These are phyloP conservation scores for Diatrype stigma DNA, from an alignment of 2,329 filamentous ascomycete species.

Conservation along the genomic window DNA sequence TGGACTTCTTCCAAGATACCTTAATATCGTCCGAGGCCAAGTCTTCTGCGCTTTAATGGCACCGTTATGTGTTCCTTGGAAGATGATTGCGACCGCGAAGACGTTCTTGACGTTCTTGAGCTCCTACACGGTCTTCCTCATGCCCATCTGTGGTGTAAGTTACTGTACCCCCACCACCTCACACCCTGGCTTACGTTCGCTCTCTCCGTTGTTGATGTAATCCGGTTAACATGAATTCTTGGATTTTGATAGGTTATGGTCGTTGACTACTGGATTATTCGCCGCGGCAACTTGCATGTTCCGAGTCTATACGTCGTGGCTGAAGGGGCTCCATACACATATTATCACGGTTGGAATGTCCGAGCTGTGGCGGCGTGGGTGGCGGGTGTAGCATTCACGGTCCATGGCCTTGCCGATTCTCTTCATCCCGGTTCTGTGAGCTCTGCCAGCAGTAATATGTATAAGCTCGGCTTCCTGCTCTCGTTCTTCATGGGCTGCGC, in stretches of 20 bases:
- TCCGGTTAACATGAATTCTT: no score
- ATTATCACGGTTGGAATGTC: slow-evolving; percentile 28
- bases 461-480: slow-evolving; percentile 30
- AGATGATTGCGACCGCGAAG: slow-evolving; percentile 34
- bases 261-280: slow-evolving; percentile 33
- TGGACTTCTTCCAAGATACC: slow-evolving; percentile 35
- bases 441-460: slow-evolving; percentile 28
- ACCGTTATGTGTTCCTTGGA: slow-evolving; percentile 35
- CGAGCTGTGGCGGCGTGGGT: slow-evolving; percentile 27
- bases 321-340: slow-evolving; percentile 23
- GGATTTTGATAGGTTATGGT: slow-evolving; percentile 17
- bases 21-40: slow-evolving; percentile 39
- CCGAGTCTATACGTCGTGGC: slow-evolving; percentile 29
- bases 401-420: slow-evolving; percentile 28
- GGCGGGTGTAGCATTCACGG: slow-evolving; percentile 25
- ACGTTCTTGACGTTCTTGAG: slow-evolving; percentile 39
- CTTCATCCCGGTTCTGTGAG: slow-evolving; percentile 28
- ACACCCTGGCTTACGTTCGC: slow-evolving; percentile 2
- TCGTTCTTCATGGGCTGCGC: slow-evolving; percentile 25
- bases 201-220: no score
- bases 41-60: slow-evolving; percentile 34
- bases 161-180: no score
- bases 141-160: slow-evolving; percentile 25
- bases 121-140: slow-evolving; percentile 21
- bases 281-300: slow-evolving; percentile 35